Base-by-base conservation (phyloP, 305 asterid genomes). In the Fraxinus xanthoxyloides region DNA sequence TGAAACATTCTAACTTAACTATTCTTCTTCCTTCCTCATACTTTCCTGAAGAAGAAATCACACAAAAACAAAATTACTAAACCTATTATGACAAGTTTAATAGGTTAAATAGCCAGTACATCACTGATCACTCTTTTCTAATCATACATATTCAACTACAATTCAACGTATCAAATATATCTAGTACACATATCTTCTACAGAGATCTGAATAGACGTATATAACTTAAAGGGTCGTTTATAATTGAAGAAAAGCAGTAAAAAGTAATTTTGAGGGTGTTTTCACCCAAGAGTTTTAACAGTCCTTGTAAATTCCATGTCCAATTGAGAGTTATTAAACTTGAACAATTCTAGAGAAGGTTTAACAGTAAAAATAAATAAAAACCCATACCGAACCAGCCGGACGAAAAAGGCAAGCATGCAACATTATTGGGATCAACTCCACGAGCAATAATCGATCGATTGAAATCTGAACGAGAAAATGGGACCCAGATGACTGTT, bases 371-470 rank as follows among this genome's bases (percentile, higher is more conserved):
- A 54, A 54, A 54, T n/a, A n/a, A 54, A 48, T 17, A 4, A 19
- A 28, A 67, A 9, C 8, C 3, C 82, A 26, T 74, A 80, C 98
- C 98, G 28, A 85, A 93, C 98, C 97, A 92, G 1, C 98, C 97
- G 0, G 95, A 89, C 0, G 98, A 90, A 30, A 91, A 93, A 0
- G 98, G 91, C 78, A 89, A 7, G 87, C 97, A 93, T 67, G 86
- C 87, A 24, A 91, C 88, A 5, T 90, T 79, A 0, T 80, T 54
- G 1, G 81, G 82, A 51, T 89, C 89, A 30, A 92, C 90, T 5
- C 95, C 98, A 28, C 97, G 80, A 7, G 82, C 89, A 0, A n/a
- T 21, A 4, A 92, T 81, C 26, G 93, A 79, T 1, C 88, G 90
- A 81, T 92, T 93, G 88, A 93, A 91, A 74, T 84, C 88, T 0